Evolutionary conservation across 345 rosid species (phyloP).

Genomic region (Eucalyptus erythrocorys): DNA sequence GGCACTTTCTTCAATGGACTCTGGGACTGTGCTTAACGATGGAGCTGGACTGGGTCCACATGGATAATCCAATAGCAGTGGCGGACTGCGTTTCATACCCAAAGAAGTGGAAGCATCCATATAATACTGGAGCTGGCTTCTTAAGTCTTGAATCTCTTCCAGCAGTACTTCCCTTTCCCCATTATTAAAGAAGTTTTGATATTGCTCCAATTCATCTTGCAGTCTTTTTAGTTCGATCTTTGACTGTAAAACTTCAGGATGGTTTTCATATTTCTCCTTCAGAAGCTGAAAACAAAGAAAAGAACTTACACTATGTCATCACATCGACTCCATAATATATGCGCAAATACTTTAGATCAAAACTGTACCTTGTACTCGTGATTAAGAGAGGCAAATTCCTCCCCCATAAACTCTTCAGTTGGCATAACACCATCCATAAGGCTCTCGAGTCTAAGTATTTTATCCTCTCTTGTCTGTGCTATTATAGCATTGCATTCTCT

Average conservation of each 20-base stretch:
- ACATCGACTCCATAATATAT: not conserved
- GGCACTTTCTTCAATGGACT: conserved; percentile 41
- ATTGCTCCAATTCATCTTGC: conserved; percentile 76
- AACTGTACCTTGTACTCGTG: conserved; percentile 64
- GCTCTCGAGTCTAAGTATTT: conserved; percentile 86
- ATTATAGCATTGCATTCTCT: conserved; percentile 93
- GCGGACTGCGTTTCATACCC: conserved; percentile 31
- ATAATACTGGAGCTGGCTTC: conserved; percentile 76
- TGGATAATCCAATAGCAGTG: conserved; percentile 46
- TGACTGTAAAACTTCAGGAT: conserved; percentile 69
- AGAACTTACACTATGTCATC: not conserved
- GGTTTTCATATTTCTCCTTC: conserved; percentile 83
- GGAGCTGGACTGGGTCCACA: conserved; percentile 34
- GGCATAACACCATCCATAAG: conserved; percentile 97
- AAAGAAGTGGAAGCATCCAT: conserved; percentile 55
- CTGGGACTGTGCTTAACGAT: conserved; percentile 39
- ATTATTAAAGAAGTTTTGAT: conserved; percentile 63
- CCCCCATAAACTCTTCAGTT: conserved; percentile 75
- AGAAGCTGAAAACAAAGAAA: conserved; percentile 50
- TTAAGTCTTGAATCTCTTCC: conserved; percentile 89
- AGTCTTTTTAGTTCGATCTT: conserved; percentile 71
- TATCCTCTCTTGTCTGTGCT: conserved; percentile 85
- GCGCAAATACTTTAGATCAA: not conserved
- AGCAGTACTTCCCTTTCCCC: conserved; percentile 88
- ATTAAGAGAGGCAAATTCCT: conserved; percentile 65